Percentiles rank a stretch among this genome's conserved stretches.
Conservation (phyloP, 2,329 filamentous ascomycete species). For the Aspergillus tubingensis region DNA sequence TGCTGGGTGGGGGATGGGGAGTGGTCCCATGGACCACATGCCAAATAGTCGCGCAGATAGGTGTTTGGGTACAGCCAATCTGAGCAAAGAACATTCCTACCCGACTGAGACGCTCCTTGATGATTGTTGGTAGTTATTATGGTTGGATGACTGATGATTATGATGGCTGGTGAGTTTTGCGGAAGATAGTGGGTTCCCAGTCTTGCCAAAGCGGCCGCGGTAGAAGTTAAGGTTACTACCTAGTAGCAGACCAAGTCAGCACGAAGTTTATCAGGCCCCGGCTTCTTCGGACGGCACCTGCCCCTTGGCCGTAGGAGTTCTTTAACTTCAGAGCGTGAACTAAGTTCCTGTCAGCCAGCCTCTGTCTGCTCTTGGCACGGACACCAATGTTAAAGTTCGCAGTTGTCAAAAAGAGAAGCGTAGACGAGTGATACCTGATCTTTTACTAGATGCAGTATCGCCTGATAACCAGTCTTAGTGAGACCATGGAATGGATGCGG, state of each 20-base stretch:
- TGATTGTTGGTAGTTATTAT: neutral
- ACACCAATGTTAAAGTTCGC: neutral
- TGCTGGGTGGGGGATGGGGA: conserved; percentile 1
- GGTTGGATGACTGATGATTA: neutral
- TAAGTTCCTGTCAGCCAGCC: conserved; percentile 1
- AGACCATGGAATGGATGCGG: neutral
- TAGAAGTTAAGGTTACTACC: neutral
- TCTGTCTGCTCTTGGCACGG: neutral
- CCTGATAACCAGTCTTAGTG: neutral
- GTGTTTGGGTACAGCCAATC: neutral
- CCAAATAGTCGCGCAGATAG: neutral
- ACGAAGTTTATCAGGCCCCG: neutral
- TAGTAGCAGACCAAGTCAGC: neutral
- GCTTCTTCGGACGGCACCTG: neutral
- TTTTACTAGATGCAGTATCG: neutral
- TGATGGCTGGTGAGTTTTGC: neutral
- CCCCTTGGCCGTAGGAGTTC: neutral
- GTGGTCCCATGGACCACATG: neutral
- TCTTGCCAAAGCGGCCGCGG: neutral
- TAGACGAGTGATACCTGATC: neutral
- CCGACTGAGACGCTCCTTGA: neutral
- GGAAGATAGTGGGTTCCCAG: neutral
- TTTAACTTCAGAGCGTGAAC: neutral
- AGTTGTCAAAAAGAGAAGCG: neutral
- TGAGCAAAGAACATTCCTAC: neutral